These are phyloP conservation scores for Suhomyces taliae DNA, from an alignment of 1,139 yeast species.

Conservation along the genomic window DNA sequence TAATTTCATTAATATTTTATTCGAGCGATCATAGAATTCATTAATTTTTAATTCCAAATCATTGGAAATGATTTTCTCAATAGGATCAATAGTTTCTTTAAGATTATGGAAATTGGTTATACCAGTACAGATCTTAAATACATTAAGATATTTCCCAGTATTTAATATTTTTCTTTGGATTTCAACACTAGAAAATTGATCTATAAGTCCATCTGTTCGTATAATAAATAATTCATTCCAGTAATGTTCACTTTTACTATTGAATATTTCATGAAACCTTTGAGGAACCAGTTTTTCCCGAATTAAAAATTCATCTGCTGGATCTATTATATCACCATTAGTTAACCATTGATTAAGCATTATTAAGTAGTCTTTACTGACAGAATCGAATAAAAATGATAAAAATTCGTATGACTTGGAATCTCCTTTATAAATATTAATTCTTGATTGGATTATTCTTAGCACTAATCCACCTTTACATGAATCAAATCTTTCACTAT, in stretches of 20 bases:
- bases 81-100: slow-evolving; percentile 29
- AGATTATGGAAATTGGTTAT: slow-evolving; percentile 33
- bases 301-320: slow-evolving; percentile 79
- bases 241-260: slow-evolving; percentile 64
- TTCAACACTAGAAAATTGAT: slow-evolving; percentile 57
- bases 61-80: slow-evolving; percentile 52
- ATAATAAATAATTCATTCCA: slow-evolving; percentile 86
- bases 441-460: slow-evolving; percentile 57
- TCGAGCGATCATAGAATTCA: slow-evolving; percentile 69
- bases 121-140: slow-evolving; percentile 61
- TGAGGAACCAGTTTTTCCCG: slow-evolving; percentile 41
- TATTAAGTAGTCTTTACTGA: slow-evolving; percentile 62
- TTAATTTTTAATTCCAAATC: slow-evolving; percentile 60
- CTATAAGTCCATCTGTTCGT: slow-evolving; percentile 72
- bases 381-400: slow-evolving; percentile 50
- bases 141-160: slow-evolving; percentile 84
- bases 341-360: slow-evolving; percentile 80
- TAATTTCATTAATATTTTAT: slow-evolving; percentile 57
- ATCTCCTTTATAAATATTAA: slow-evolving; percentile 68
- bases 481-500: slow-evolving; percentile 51
- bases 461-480: slow-evolving; percentile 74
- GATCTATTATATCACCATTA: slow-evolving; percentile 74
- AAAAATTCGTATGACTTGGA: slow-evolving; percentile 54
- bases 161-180: slow-evolving; percentile 65
- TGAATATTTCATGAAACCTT: slow-evolving; percentile 35